Evolutionary conservation across 2,329 filamentous ascomycete species (phyloP).

Genomic region (Colletotrichum spinosum): DNA sequence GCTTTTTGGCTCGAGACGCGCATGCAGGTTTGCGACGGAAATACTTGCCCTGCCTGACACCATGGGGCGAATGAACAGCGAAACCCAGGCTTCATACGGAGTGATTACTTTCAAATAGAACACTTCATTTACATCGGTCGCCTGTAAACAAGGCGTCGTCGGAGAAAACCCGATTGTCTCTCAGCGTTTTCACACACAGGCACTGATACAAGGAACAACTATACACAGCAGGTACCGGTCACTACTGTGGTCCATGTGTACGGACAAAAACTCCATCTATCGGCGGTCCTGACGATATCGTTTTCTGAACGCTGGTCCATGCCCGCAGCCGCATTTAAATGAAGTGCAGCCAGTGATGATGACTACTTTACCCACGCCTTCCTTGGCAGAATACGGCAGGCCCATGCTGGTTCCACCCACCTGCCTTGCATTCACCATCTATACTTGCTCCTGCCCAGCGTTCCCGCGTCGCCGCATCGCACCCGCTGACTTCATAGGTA

Average conservation of each 20-base stretch:
- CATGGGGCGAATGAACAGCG: too few relatives aligned
- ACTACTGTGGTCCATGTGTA: background rate
- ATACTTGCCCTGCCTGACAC: too few relatives aligned
- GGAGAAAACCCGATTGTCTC: too few relatives aligned
- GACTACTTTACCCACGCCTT: constrained; percentile 18
- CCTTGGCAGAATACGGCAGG: constrained; percentile 6
- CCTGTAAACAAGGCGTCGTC: too few relatives aligned
- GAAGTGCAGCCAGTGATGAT: constrained; percentile 29
- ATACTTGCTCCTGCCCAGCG: background rate
- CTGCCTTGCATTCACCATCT: constrained; percentile 3
- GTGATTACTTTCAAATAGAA: too few relatives aligned
- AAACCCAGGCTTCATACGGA: too few relatives aligned
- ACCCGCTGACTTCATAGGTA: too few relatives aligned
- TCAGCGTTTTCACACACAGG: too few relatives aligned
- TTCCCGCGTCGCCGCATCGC: background rate
- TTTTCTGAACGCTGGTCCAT: constrained; percentile 19
- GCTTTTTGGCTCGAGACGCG: too few relatives aligned
- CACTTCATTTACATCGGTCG: too few relatives aligned
- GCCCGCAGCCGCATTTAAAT: constrained; percentile 32
- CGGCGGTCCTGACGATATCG: constrained; percentile 16
- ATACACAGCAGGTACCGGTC: background rate
- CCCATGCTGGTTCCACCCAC: constrained; percentile 12
- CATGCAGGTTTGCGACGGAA: too few relatives aligned
- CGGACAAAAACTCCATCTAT: background rate
- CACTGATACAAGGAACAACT: background rate